Evolutionary conservation across 495 filamentous ascomycete genomes (phyloP), one percentile per base, ranked within the genome.

Genomic region (Aspergillus panamensis): DNA sequence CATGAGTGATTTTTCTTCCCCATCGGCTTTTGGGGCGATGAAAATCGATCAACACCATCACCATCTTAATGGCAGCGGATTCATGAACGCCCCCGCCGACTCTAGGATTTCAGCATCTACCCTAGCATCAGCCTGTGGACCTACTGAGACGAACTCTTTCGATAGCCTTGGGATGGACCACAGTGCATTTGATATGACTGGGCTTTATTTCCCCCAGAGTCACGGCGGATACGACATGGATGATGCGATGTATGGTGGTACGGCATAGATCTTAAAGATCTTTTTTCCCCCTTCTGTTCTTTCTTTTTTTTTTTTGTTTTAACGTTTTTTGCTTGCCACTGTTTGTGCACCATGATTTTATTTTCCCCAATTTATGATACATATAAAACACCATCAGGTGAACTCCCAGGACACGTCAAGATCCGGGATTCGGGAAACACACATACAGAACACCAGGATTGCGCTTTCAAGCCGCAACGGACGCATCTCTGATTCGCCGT

Each of bases 191-290:
- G 37, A 44, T 16, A 45, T 59, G 48, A 20, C 5, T n/a, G 31
- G 39, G 17, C 13, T 45, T 4, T 54, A 59, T 53, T 49, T 54
- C 31, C 12, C 49, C 7, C 43, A 55, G 16, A 29, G 16, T 8
- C 30, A 53, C 8, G 48, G 25, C 44, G 55, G 37, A 10, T 55
- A 48, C 16, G 47, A 49, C 12, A 49, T 49, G 47, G 47, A 49
- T 31, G 47, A 49, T 16, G 25, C 47, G 8, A 49, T 49, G 19
- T 49, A 49, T 49, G 47, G 47, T 14, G 47, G 47, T 8, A 49
- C 47, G 12, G 47, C 47, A 0, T 49, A 49, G 42, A 25, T 21
- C 40, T 4, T 44, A n/a, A n/a, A 9, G 20, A 8, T 14, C 25
- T 1, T 6, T 31, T 31, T 31, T 14, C 4, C 1, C 1, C 20